These are phyloP conservation scores for Geotrichum carabidarum DNA, from an alignment of 1,139 yeast genomes.

Conservation along the genomic window DNA sequence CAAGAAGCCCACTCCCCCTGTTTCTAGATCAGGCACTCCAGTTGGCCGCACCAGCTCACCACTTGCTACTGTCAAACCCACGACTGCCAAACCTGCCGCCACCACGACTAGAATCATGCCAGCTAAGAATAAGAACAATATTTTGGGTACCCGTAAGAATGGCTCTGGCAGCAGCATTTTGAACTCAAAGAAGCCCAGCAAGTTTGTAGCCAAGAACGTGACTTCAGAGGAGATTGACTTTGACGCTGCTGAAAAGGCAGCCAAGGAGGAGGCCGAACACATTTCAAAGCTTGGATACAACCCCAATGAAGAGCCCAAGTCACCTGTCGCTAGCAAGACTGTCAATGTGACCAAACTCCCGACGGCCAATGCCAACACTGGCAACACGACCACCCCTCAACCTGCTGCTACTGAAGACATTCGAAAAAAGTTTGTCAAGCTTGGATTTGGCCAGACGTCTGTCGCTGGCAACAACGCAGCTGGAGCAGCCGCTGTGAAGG, in stretches of 20 bases:
- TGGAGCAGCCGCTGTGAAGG: constrained; percentile 7
- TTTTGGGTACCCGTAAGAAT: constrained; percentile 21
- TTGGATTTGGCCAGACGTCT: constrained; percentile 39
- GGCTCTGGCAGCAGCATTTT: constrained; percentile 27
- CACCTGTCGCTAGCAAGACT: constrained; percentile 27
- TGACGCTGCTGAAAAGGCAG: constrained; percentile 85
- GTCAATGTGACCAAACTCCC: constrained; percentile 28
- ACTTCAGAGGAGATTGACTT: constrained; percentile 72
- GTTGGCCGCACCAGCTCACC: constrained; percentile 30
- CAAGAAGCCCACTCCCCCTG: constrained; percentile 47
- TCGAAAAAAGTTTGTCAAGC: constrained; percentile 27
- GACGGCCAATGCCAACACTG: constrained; percentile 13
- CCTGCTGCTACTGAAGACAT: constrained; percentile 19
- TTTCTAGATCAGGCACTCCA: constrained; percentile 46
- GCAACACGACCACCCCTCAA: constrained; percentile 18
- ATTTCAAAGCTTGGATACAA: constrained; percentile 68
- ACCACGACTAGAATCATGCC: constrained; percentile 22
- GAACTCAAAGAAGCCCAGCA: constrained; percentile 34
- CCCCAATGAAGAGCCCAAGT: constrained; percentile 44
- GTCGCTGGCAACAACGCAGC: constrained; percentile 14
- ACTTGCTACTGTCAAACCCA: constrained; percentile 28
- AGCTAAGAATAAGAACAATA: constrained; percentile 16
- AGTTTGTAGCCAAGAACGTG: constrained; percentile 41
- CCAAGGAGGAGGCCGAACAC: constrained; percentile 75
- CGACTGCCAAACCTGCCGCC: constrained; percentile 19